phyloP scores from a whole-genome alignment of 257 asterid genomes.

The Lycium barbarum region DNA sequence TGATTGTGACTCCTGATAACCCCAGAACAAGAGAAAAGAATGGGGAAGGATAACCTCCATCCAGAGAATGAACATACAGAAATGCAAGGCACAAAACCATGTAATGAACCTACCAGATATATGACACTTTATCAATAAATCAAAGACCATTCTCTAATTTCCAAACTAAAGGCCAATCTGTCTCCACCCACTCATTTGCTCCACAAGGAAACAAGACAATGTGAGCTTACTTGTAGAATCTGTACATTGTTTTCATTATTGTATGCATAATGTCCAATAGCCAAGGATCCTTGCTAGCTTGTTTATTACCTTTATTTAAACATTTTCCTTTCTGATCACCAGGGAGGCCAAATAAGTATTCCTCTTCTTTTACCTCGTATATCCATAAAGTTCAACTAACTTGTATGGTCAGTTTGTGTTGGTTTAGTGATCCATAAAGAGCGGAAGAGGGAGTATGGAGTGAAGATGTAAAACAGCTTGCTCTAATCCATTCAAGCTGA shows the following conservation, averaged over 20 bases:
- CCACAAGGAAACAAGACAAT: not conserved
- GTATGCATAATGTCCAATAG: conserved; percentile 3
- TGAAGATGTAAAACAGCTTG: not conserved
- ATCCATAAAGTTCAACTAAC: not conserved
- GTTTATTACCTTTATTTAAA: not conserved
- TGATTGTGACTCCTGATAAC: not conserved
- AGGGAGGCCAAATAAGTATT: conserved; percentile 9
- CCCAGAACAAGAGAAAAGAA: not conserved
- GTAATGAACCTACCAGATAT: not conserved
- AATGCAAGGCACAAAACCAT: not conserved
- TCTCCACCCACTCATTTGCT: not conserved
- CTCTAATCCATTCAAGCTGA: not conserved
- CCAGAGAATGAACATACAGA: not conserved
- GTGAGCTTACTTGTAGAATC: not conserved
- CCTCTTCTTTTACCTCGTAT: not conserved
- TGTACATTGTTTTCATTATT: not conserved
- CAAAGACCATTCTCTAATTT: not conserved
- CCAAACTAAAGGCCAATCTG: not conserved
- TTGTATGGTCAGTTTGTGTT: not conserved
- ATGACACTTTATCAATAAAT: not conserved
- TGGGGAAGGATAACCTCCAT: not conserved
- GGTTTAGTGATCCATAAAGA: conserved; percentile 1
- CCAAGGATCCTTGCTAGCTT: conserved; percentile 12
- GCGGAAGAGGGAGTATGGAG: not conserved
- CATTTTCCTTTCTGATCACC: not conserved